A percentile compares a stretch with the other conserved stretches of the same genome.
These are phyloP conservation scores for Hylodesmum podocarpum DNA, from an alignment of 306 rosid species.

Conservation along the genomic window DNA sequence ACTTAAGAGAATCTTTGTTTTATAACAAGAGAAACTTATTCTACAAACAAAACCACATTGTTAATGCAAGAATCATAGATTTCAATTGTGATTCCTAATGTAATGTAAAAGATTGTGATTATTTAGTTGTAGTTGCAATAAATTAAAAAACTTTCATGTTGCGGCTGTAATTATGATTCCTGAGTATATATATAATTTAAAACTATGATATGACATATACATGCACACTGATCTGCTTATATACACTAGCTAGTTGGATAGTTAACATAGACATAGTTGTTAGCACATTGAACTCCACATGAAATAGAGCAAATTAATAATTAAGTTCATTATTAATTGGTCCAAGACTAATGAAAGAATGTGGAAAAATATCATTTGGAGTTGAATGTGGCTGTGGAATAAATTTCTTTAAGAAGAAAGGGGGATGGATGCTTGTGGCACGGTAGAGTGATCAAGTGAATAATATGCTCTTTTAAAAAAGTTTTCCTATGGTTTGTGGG, in stretches of 20 bases:
- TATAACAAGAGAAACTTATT: slow-evolving; percentile 34
- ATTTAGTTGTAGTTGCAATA: too few relatives aligned
- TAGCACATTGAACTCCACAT: not conserved
- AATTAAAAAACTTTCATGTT: too few relatives aligned
- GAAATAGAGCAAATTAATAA: not conserved
- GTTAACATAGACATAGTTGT: not conserved
- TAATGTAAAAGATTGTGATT: too few relatives aligned
- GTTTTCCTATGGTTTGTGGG: slow-evolving; percentile 43
- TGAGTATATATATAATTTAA: too few relatives aligned
- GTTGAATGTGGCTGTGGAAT: slow-evolving; percentile 40
- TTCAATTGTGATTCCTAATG: too few relatives aligned
- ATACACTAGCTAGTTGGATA: not conserved
- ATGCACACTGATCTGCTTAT: not conserved
- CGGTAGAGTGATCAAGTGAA: slow-evolving; percentile 30
- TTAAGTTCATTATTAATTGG: not conserved
- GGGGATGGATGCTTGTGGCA: slow-evolving; percentile 54
- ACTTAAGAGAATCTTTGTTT: slow-evolving; percentile 57
- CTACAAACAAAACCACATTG: not conserved
- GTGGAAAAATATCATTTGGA: slow-evolving; percentile 23
- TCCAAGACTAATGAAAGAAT: not conserved
- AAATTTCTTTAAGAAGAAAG: slow-evolving; percentile 35
- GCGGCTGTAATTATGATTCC: too few relatives aligned
- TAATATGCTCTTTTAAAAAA: slow-evolving; percentile 33
- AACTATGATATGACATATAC: too few relatives aligned
- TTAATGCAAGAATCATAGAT: too few relatives aligned